A percentile compares a stretch with the other conserved stretches of the same genome.
Conservation (phyloP, 768 basidiomycete genomes). For the Clitopilus passeckerianus region DNA sequence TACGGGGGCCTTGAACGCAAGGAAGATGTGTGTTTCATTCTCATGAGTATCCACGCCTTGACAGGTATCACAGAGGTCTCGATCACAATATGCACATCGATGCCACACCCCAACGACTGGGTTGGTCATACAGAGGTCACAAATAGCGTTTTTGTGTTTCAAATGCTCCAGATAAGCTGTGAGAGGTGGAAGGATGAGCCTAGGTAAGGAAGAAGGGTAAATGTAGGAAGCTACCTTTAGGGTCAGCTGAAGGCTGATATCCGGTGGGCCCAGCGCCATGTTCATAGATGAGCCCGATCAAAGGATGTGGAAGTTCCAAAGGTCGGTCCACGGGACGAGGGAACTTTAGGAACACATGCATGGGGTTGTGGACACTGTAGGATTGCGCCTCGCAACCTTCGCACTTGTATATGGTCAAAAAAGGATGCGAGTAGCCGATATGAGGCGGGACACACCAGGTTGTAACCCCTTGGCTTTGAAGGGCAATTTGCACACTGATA, state of each 20-base stretch:
- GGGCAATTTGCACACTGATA: conserved; percentile 92
- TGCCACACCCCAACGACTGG: conserved; percentile 84
- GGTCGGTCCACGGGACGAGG: conserved; percentile 68
- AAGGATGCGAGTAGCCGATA: neutral
- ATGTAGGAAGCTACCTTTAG: conserved; percentile 41
- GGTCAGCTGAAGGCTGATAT: conserved; percentile 33
- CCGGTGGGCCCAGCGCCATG: conserved; percentile 53
- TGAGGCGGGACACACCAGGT: conserved; percentile 50
- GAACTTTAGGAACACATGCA: conserved; percentile 86
- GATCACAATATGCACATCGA: conserved; percentile 82
- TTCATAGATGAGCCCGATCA: conserved; percentile 53
- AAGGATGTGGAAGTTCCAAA: conserved; percentile 43
- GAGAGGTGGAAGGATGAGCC: neutral
- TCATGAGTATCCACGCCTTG: conserved; percentile 81
- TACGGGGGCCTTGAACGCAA: conserved; percentile 84
- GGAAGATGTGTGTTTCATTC: conserved; percentile 67
- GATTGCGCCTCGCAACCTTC: conserved; percentile 73
- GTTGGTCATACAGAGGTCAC: conserved; percentile 79
- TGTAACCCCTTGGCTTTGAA: conserved; percentile 66
- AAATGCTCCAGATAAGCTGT: conserved; percentile 62
- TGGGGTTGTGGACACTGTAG: conserved; percentile 75
- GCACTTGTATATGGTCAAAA: conserved; percentile 47
- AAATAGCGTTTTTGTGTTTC: conserved; percentile 64
- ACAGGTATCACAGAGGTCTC: conserved; percentile 84
- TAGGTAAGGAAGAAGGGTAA: neutral